phyloP scores from a whole-genome alignment of 441 rosid species.

The Brassica hybrid region DNA sequence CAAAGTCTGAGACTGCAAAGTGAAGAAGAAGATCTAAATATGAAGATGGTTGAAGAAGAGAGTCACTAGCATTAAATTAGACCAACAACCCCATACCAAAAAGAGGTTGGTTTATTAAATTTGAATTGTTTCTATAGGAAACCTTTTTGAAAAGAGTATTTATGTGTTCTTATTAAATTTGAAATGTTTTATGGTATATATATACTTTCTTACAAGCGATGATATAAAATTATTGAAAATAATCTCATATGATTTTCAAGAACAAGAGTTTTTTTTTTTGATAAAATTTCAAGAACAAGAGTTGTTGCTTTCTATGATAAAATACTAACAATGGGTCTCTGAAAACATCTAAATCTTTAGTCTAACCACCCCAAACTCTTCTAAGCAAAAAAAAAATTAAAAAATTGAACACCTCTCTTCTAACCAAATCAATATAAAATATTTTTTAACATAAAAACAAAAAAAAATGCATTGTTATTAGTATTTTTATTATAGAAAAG shows the following conservation, averaged over 20 bases:
- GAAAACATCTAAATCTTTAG: background rate
- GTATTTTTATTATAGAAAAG: background rate
- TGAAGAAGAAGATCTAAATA: slow-evolving; percentile 42
- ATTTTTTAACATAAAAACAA: background rate
- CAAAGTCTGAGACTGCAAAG: slow-evolving; percentile 22
- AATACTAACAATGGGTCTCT: background rate
- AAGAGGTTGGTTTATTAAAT: slow-evolving; percentile 62
- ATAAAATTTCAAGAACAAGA: too few species aligned
- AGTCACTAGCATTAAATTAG: slow-evolving; percentile 67
- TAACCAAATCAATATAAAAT: background rate
- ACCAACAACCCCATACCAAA: slow-evolving; percentile 80
- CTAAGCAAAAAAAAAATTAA: background rate
- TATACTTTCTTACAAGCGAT: too few species aligned
- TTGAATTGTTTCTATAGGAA: slow-evolving; percentile 36
- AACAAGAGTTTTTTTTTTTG: too few species aligned
- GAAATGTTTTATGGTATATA: too few species aligned
- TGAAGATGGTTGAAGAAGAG: slow-evolving; percentile 38
- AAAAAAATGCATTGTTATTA: background rate
- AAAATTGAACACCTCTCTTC: background rate
- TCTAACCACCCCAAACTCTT: slow-evolving; percentile 19
- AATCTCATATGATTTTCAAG: too few species aligned
- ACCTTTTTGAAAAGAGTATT: too few species aligned
- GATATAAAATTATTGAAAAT: too few species aligned
- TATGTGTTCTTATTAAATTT: too few species aligned
- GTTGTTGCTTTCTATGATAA: background rate